Conservation (phyloP, 2,329 filamentous ascomycete genomes). For the Trichoderma pleuroti region DNA sequence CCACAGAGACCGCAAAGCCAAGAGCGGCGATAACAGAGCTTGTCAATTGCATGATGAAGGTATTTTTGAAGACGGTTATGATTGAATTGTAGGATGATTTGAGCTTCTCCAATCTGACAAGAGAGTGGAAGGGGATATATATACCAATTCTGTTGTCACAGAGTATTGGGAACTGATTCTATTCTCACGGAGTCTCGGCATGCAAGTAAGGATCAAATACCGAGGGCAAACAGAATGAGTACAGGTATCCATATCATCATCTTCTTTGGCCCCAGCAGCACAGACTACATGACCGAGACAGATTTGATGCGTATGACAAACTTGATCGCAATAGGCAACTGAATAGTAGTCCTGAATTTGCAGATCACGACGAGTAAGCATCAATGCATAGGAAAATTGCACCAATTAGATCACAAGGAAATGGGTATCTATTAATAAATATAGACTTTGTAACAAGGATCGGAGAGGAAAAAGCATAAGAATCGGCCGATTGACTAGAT, state of each 20-base stretch:
- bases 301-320: background rate
- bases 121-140: background rate
- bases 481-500: background rate
- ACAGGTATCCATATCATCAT: background rate
- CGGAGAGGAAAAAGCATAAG: background rate
- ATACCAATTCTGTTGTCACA: background rate
- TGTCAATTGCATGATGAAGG: background rate
- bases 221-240: background rate
- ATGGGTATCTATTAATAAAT: background rate
- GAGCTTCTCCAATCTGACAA: background rate
- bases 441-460: background rate
- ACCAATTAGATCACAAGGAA: background rate
- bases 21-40: background rate
- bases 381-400: background rate
- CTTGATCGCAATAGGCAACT: background rate
- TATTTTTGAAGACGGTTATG: background rate
- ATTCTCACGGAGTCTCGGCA: background rate
- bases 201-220: background rate
- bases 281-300: background rate
- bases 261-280: background rate
- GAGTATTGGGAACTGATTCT: too few relatives aligned
- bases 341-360: background rate
- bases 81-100: background rate
- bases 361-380: background rate
- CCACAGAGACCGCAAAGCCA: background rate